phyloP scores from a whole-genome alignment of 2,329 filamentous ascomycete species.

The Cladosporium oxysporum region DNA sequence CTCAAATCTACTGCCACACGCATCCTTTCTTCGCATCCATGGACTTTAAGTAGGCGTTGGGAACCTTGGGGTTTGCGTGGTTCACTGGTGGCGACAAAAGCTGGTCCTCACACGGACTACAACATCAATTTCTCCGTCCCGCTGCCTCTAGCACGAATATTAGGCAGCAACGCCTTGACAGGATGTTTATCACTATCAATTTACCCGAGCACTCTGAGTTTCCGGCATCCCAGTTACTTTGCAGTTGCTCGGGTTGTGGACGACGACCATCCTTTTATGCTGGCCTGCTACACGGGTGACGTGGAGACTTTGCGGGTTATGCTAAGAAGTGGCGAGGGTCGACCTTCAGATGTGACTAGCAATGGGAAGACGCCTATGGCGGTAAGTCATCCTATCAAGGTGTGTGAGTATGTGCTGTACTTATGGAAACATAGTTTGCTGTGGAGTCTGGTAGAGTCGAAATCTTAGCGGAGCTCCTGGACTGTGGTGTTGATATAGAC shows the following conservation, averaged over 20 bases:
- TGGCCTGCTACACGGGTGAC: neutral
- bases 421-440: neutral
- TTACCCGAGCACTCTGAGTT: neutral
- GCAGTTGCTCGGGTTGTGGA: neutral
- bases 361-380: neutral
- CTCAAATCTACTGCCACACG: no score
- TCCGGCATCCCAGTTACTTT: constrained; percentile 3
- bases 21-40: neutral
- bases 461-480: constrained; percentile 25
- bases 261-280: neutral
- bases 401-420: neutral
- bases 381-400: neutral
- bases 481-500: constrained; percentile 23
- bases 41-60: neutral
- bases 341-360: neutral
- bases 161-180: neutral
- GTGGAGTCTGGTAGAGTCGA: neutral
- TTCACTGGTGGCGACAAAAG: neutral
- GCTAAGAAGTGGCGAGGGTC: constrained; percentile 1
- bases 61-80: neutral
- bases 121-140: neutral
- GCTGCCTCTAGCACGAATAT: neutral
- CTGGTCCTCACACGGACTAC: neutral
- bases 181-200: neutral
- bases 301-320: neutral